Base-by-base conservation (phyloP, 2,329 filamentous ascomycete genomes). In the Xenoacremonium recifei region DNA sequence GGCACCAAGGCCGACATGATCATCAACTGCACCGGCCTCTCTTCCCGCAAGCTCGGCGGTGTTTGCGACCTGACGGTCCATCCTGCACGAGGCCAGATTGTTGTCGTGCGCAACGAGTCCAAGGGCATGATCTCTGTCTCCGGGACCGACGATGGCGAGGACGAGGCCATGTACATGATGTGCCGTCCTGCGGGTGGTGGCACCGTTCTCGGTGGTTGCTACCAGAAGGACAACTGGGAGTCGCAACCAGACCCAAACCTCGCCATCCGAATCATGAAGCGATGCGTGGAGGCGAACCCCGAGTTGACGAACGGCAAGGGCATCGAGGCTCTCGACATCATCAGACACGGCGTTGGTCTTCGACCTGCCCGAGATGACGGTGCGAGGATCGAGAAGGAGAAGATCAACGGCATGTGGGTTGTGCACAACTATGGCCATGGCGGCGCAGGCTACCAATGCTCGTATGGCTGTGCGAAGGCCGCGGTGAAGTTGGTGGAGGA, bases 1-100 rank as follows among this genome's bases (percentile, higher is more conserved):
- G 78, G 80, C 6, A 63, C 71, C n/a, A 53, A 49, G 18, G 82
- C 82, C 2, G 79, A 87, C 54, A 62, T 95, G 2, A 68, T 96
- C 2, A 69, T 97, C 50, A 96, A 96, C 62, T 87, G 88, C 56
- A 91, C 89, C 0, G 92, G 90, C 0, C 70, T 96, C 5, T 76
- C 83, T 12, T 82, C 89, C 0, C 77, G 75, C 33, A 82, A 75
- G 39, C 79, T 96, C 0, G 89, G 88, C 6, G 92, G 92, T 19
- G 90, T 96, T 0, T 72, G 79, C 64, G 92, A 96, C 59, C 62
- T 68, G 41, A 77, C 73, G 4, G 75, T 96, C 42, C 74, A 81
- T 40, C 91, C 92, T 0, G 83, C 79, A 2, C 79, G 92, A 5
- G 92, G 89, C 4, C 91, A 96, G 66, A 82, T 87, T 15, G 86